Conservation (phyloP, 1,139 yeast species). For the Suhomyces bribrorum region DNA sequence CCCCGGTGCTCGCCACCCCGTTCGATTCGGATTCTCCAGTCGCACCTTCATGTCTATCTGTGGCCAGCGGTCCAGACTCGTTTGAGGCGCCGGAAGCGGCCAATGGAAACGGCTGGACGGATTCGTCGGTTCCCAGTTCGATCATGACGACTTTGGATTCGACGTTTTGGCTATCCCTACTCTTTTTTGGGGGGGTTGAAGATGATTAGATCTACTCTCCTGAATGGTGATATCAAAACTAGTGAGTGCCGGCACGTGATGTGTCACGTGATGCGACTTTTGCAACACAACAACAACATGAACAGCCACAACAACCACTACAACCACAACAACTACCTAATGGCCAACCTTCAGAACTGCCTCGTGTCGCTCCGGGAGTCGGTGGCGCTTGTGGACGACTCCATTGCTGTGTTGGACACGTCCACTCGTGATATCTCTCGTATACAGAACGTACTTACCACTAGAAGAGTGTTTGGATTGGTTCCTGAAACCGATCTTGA, state of each 20-base stretch:
- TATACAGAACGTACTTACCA: conserved; percentile 33
- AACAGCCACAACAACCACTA: background rate
- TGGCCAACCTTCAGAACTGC: conserved; percentile 26
- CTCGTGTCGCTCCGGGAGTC: conserved; percentile 34
- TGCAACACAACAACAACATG: background rate
- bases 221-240: too few relatives aligned
- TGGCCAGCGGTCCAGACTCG: background rate
- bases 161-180: too few relatives aligned
- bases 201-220: too few relatives aligned
- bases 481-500: conserved; percentile 44
- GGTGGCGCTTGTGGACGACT: conserved; percentile 31
- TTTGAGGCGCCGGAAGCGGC: conserved; percentile 1
- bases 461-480: conserved; percentile 43
- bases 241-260: too few relatives aligned
- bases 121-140: conserved; percentile 8
- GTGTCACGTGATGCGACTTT: too few relatives aligned
- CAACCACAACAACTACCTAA: background rate
- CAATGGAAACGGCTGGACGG: conserved; percentile 12
- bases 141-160: conserved; percentile 4
- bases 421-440: conserved; percentile 39
- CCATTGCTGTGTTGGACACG: conserved; percentile 31
- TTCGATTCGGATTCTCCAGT: background rate
- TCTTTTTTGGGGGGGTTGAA: too few relatives aligned
- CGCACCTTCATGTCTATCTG: background rate
- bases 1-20: background rate